A percentile compares a stretch with the other conserved stretches of the same genome.
Conservation (phyloP, 768 basidiomycete genomes). For the Botryobasidium botryosum region DNA sequence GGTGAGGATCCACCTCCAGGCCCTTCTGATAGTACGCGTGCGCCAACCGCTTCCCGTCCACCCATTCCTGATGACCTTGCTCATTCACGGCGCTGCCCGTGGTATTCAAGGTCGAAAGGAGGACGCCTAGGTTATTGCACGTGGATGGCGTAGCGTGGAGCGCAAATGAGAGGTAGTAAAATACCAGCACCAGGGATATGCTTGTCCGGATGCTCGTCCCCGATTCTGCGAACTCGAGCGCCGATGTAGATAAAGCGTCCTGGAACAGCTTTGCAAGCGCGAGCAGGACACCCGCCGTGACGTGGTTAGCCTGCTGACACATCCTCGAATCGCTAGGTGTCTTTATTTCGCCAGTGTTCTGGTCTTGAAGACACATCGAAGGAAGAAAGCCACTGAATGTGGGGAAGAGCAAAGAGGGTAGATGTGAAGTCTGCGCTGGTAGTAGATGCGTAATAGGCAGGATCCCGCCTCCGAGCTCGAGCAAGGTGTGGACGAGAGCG, state of each 20-base stretch:
- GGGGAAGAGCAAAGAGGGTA: constrained; percentile 25
- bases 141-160: constrained; percentile 29
- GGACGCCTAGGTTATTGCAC: constrained; percentile 35
- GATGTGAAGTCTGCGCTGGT: constrained; percentile 23
- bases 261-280: constrained; percentile 32
- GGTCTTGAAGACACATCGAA: constrained; percentile 16
- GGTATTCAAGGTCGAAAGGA: constrained; percentile 24
- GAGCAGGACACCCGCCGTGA: constrained; percentile 24
- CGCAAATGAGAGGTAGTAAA: constrained; percentile 33
- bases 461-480: no score
- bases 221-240: constrained; percentile 17
- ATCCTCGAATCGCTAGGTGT: constrained; percentile 3
- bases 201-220: constrained; percentile 20
- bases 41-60: no score
- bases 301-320: constrained; percentile 9
- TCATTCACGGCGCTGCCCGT: constrained; percentile 13
- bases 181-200: constrained; percentile 25
- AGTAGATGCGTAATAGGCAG: no score
- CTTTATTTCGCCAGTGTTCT: neutral
- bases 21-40: constrained; percentile 30
- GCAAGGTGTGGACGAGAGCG: no score
- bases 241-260: constrained; percentile 18
- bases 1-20: constrained; percentile 27
- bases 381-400: constrained; percentile 22
- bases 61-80: no score